Base-by-base conservation (phyloP, 331 rosid genomes). In the Telfairia occidentalis region DNA sequence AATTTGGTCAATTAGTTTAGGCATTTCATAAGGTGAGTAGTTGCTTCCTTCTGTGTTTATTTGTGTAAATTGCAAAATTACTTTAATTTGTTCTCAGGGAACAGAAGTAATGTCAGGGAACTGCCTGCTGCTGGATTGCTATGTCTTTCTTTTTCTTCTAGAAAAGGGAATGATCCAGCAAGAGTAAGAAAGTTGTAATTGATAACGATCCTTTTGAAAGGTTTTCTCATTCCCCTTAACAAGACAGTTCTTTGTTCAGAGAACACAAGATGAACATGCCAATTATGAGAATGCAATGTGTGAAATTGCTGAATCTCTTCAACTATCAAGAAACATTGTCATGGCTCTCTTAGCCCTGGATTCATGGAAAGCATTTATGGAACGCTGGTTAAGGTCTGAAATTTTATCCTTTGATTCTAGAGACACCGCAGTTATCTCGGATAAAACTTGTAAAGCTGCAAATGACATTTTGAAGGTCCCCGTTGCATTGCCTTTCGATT, bases 111-210 rank as follows among this genome's bases (percentile, higher is more conserved):
- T 54, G 86, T 90, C 29, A 84, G 84, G 73, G 86, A 88, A 12
- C 86, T 89, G 73, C 92, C 98, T 75, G 97, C 96, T 77, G 98
- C 98, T 28, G 90, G 97, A 77, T 81, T 94, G 24, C 78, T 90
- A 30, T 89, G 96, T 72, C 85, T 83, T 79, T 80, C 97, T 76
- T 85, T 89, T 75, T 77, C 92, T 82, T 89, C 90, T 50, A 91
- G 92, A 85, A 78, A 84, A 76, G 81, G 79, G 83, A 85, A 78
- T 79, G 84, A 80, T 67, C 86, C 21, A 54, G 84, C 80, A 74
- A 78, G 79, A 32, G 82, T 83, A 64, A 89, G 82, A 82, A 96
- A 88, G 82, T 78, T 90, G 78, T 71, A 79, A 30, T 64, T 10
- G 67, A 65, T 58, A 67, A 73, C 78, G 15, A 35, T 57, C 76